Conservation (phyloP, 257 asterid genomes). For the Solanum sejunctum region DNA sequence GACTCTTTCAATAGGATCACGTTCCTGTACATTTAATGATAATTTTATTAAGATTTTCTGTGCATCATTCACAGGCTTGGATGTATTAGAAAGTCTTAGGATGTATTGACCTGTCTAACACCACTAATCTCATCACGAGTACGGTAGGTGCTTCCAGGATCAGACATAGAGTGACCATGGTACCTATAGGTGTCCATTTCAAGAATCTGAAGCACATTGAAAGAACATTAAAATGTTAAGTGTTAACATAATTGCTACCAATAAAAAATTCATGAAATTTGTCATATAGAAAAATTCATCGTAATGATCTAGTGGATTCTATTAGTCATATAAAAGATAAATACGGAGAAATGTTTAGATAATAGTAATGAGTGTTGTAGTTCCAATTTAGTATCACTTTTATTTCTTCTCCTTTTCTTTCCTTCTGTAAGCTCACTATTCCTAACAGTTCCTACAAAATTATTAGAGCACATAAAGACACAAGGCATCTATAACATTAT, state of each 20-base stretch:
- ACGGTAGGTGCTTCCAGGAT: constrained; percentile 98
- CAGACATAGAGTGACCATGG: constrained; percentile 99
- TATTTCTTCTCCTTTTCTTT: not conserved
- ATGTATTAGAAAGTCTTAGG: not conserved
- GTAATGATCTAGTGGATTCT: not conserved
- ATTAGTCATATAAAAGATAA: not conserved
- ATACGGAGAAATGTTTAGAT: not conserved
- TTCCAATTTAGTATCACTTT: not conserved
- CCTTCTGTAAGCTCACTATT: not conserved
- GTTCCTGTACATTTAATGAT: constrained; percentile 45
- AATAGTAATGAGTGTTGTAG: not conserved
- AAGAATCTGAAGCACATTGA: constrained; percentile 59
- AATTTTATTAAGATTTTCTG: not conserved
- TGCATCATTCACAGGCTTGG: not conserved
- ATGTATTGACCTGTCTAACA: constrained; percentile 64
- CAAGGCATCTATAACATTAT: not conserved
- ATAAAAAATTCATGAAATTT: not conserved
- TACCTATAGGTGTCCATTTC: constrained; percentile 99
- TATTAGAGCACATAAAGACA: not conserved
- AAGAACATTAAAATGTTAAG: not conserved
- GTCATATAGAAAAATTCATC: not conserved
- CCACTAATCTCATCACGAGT: constrained; percentile 94
- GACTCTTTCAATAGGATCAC: constrained; percentile 91
- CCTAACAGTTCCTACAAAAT: not conserved
- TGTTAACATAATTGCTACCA: not conserved